These are phyloP conservation scores for Didymella sp. DNA, from an alignment of 2,329 filamentous ascomycete species.

Conservation along the genomic window DNA sequence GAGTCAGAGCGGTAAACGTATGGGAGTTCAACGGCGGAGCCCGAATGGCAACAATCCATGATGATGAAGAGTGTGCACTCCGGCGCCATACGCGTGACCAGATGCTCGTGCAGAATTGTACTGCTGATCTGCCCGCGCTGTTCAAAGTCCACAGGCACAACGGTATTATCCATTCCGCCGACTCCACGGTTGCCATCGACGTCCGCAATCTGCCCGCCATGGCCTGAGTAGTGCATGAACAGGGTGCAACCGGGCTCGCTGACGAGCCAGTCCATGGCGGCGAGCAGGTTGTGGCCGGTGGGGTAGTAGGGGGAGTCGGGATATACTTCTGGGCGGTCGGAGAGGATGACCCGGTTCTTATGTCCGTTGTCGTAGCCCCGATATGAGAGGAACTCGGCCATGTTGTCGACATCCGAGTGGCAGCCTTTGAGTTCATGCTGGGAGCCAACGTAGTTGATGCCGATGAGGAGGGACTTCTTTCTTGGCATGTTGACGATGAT, in stretches of 20 bases:
- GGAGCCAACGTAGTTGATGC: slow-evolving; percentile 60
- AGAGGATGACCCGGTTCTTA: slow-evolving; percentile 55
- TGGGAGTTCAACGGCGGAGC: slow-evolving; percentile 65
- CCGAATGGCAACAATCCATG: slow-evolving; percentile 69
- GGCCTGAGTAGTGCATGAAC: slow-evolving; percentile 67
- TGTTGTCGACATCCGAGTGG: slow-evolving; percentile 59
- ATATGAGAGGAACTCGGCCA: slow-evolving; percentile 55
- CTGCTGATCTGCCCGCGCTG: slow-evolving; percentile 62
- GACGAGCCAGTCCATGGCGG: slow-evolving; percentile 66
- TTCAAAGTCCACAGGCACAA: slow-evolving; percentile 62
- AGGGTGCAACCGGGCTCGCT: slow-evolving; percentile 59
- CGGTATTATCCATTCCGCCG: slow-evolving; percentile 56
- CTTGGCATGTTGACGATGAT: slow-evolving; percentile 26
- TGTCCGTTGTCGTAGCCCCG: slow-evolving; percentile 53
- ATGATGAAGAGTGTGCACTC: slow-evolving; percentile 62
- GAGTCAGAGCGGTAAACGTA: slow-evolving; percentile 64
- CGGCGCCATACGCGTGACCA: slow-evolving; percentile 60
- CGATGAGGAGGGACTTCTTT: slow-evolving; percentile 60
- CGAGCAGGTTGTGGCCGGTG: slow-evolving; percentile 55
- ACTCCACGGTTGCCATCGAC: slow-evolving; percentile 48
- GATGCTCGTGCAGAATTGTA: slow-evolving; percentile 59
- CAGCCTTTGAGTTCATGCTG: slow-evolving; percentile 57
- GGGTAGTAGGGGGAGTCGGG: slow-evolving; percentile 47
- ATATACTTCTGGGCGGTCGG: slow-evolving; percentile 48
- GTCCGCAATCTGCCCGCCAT: slow-evolving; percentile 62